These are phyloP conservation scores for Gloeophyllum trabeum DNA, from an alignment of 768 basidiomycete genomes.

Conservation along the genomic window DNA sequence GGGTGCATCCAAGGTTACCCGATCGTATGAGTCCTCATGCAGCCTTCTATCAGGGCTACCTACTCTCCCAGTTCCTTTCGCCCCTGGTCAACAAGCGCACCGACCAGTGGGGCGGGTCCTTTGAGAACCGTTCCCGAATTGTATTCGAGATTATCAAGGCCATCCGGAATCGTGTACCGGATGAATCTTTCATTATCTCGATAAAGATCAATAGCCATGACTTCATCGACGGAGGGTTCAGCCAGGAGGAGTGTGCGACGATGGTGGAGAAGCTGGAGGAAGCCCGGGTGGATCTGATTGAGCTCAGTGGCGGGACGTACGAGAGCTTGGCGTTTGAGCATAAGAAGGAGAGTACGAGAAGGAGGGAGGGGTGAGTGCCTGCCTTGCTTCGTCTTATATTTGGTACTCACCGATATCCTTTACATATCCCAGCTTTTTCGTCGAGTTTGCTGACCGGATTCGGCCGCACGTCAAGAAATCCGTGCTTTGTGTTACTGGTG, in stretches of 20 bases:
- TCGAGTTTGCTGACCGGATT: conserved; percentile 18
- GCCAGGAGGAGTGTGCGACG: conserved; percentile 18
- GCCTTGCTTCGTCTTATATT: background rate
- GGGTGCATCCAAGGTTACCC: background rate
- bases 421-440: conserved; percentile 9
- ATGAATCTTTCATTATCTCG: conserved; percentile 16
- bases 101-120: conserved; percentile 32
- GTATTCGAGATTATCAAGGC: conserved; percentile 22
- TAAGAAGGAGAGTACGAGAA: conserved; percentile 5
- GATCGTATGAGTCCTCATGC: background rate
- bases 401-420: background rate
- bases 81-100: conserved; percentile 22
- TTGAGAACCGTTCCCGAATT: conserved; percentile 31
- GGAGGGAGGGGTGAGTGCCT: background rate
- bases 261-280: conserved; percentile 21
- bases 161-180: conserved; percentile 3
- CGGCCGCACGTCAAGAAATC: conserved; percentile 14
- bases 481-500: conserved; percentile 18
- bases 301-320: conserved; percentile 28
- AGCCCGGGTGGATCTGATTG: conserved; percentile 25
- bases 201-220: conserved; percentile 23
- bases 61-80: conserved; percentile 27
- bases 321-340: conserved; percentile 10
- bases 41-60: conserved; percentile 14
- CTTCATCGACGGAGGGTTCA: conserved; percentile 16